These are phyloP conservation scores for Flaveria ramosissima DNA, from an alignment of 129 eudicot species.

Conservation along the genomic window DNA sequence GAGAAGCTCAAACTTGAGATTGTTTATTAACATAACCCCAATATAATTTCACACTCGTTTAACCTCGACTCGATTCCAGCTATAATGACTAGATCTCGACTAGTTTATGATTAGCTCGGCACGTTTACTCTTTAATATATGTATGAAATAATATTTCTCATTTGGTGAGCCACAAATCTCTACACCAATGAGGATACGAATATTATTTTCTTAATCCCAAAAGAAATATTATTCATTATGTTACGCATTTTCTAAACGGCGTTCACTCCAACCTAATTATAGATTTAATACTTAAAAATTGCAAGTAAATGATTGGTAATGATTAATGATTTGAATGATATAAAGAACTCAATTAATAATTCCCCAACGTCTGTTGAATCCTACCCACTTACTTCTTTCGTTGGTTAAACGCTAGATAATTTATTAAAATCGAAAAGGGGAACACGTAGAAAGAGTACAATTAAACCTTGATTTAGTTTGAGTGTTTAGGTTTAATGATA, in stretches of 20 bases:
- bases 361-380: constrained; percentile 29
- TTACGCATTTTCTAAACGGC: background rate
- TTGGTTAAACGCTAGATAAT: background rate
- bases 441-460: background rate
- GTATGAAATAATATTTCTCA: background rate
- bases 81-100: too few species aligned
- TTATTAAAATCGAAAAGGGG: background rate
- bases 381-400: constrained; percentile 26
- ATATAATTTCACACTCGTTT: too few species aligned
- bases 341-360: constrained; percentile 12
- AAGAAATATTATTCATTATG: background rate
- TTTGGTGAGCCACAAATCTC: background rate
- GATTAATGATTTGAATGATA: constrained; percentile 20
- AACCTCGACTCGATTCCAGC: too few species aligned
- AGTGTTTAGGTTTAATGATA: background rate
- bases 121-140: too few species aligned
- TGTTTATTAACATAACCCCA: too few species aligned
- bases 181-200: background rate
- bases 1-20: too few species aligned
- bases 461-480: background rate
- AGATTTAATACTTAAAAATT: constrained; percentile 19
- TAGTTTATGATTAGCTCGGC: too few species aligned
- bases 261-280: constrained; percentile 25
- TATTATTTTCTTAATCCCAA: background rate
- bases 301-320: constrained; percentile 38